Evolutionary conservation across 2,329 filamentous ascomycete species (phyloP), one percentile per base, ranked within the genome.

Genomic region (Penicillium glabrum): DNA sequence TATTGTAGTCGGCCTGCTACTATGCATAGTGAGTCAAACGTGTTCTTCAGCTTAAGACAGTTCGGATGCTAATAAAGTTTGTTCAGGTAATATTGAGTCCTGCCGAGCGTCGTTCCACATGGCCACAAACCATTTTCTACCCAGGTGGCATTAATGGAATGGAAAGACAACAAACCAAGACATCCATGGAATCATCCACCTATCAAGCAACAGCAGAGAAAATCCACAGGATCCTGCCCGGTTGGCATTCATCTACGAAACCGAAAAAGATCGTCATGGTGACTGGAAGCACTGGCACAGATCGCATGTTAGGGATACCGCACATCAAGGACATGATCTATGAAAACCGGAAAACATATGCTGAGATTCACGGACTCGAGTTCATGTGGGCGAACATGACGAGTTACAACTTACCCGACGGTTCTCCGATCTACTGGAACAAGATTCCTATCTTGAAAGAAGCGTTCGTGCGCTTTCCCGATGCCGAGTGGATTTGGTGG

Each of bases 251-350:
- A 13, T 35, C 29, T 5, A 6, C 5, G 9, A 48, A 31, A 23
- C 8, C 5, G 8, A 48, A 49, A 26, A 56, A 56, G 2, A 44
- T 54, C 29, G 54, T 59, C 33, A 59, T 59, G 46, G 58, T 55
- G 26, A 60, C 52, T 16, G 58, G 54, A 5, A 58, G 58, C n/a
- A 33, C 58, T 2, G 54, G 54, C 19, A 52, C 45, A 26, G 51
- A 41, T 31, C 54, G 58, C 29, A 58, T 60, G 44, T 24, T 60
- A n/a, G 51, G 47, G 3, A 48, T 58, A 21, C 54, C 58, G 37
- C 37, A 55, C 26, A 55, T 60, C 39, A 57, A 60, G 37, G 54
- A 60, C 8, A 57, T 54, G 55, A 44, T 58, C 14, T 57, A 57
- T 13, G 55, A 57, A 14, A 58, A 60, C 16, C 33, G 58, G 5